Percentiles rank a stretch among this genome's conserved stretches.
Conservation (phyloP, 805 yeast genomes). For the Schizosaccharomyces lindneri region DNA sequence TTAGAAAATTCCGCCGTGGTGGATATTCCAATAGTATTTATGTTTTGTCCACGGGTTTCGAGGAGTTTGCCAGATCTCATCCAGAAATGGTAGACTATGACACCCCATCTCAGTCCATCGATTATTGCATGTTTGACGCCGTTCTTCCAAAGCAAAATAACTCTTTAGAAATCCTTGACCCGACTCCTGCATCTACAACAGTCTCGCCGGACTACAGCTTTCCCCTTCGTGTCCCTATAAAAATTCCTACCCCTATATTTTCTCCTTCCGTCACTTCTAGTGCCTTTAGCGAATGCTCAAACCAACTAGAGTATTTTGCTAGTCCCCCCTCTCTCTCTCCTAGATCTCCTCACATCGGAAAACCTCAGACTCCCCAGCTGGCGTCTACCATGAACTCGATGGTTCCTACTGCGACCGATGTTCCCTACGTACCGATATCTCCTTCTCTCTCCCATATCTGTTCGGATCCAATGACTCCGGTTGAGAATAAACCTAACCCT, state of each 20-base stretch:
- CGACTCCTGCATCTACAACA: background rate
- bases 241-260: background rate
- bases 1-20: background rate
- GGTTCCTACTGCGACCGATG: too few relatives aligned
- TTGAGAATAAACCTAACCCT: too few relatives aligned
- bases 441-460: too few relatives aligned
- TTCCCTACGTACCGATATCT: too few relatives aligned
- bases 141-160: background rate
- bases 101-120: too few relatives aligned
- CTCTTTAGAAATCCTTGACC: background rate
- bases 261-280: background rate
- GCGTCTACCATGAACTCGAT: too few relatives aligned
- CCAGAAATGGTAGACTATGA: background rate
- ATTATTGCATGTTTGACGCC: too few relatives aligned
- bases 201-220: background rate
- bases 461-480: too few relatives aligned
- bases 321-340: background rate
- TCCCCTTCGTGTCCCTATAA: background rate
- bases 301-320: background rate
- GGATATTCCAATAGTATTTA: background rate
- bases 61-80: background rate
- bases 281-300: background rate
- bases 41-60: background rate
- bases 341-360: background rate
- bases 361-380: too few relatives aligned